Base-by-base conservation (phyloP, 805 yeast genomes). In the Osmozyma mogii region DNA sequence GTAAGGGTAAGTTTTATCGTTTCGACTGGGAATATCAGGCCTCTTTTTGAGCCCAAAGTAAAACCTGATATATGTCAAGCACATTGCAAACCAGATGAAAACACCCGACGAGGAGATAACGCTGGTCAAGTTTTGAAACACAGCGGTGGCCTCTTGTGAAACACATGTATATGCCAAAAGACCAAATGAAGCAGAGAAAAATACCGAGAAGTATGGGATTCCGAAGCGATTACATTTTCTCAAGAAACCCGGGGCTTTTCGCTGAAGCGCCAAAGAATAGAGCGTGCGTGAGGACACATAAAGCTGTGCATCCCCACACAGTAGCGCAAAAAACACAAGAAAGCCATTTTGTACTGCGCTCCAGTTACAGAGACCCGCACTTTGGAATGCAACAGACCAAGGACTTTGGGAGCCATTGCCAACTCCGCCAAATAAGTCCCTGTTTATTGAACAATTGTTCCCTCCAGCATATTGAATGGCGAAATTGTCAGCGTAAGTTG, bases 21-120 rank as follows among this genome's bases (percentile, higher is more conserved):
- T 68, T 41, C 87, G 61, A 26, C 72, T 63, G 20, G 77, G 71
- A 30, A 78, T 75, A 46, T 79, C 85, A 1, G 79, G 78, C 26
- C 87, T 55, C 30, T 59, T 53, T 38, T 67, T 64, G 37, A 80
- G 52, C 0, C 83, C 88, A 37, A 65, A 71, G 50, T 69, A 75
- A 45, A 79, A 80, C 30, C 88, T 54, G 22, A 80, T 49, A 46
- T 66, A 81, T 3, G 84, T 64, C 11, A 76, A 47, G 41, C 81
- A 75, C 70, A 80, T 72, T 4, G 84, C 82, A 40, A 68, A 65
- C 95, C 95, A 85, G 24, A 82, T 84, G 20, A 85, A 54, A 30
- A 84, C 70, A 0, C 87, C 88, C 1, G 88, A 70, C 0, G 88
- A 73, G 3, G 88, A 75, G 30, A 83, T 70, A 20, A 83, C 65